Evolutionary conservation across 2,329 filamentous ascomycete genomes (phyloP).

Genomic region (Diplocarpon rosae): DNA sequence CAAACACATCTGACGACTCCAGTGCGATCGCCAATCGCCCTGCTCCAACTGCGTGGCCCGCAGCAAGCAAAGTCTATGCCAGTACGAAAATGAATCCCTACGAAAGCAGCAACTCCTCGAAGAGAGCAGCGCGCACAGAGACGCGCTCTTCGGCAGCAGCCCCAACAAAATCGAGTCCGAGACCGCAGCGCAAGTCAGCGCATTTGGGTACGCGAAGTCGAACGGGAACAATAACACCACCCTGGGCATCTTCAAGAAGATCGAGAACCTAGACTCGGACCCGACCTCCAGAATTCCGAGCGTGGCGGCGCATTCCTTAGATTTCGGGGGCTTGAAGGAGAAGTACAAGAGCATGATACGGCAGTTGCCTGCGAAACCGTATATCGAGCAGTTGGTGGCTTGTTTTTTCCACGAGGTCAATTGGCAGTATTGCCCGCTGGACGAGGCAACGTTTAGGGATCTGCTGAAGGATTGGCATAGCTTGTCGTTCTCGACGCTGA

Average conservation of each 20-base stretch:
- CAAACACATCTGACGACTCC: constrained; percentile 7
- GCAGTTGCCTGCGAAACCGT: constrained; percentile 42
- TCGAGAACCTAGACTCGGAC: constrained; percentile 35
- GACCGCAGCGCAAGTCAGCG: constrained; percentile 21
- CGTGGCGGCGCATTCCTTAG: constrained; percentile 20
- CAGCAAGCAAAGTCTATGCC: constrained; percentile 44
- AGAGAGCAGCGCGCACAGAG: constrained; percentile 12
- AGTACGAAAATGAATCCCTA: constrained; percentile 38
- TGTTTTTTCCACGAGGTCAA: constrained; percentile 49
- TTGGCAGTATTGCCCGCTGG: constrained; percentile 46
- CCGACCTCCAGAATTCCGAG: constrained; percentile 15
- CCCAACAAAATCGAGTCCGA: constrained; percentile 19
- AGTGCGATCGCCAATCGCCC: constrained; percentile 49
- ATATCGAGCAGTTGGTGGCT: constrained; percentile 42
- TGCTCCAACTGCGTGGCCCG: constrained; percentile 49
- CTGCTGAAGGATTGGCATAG: constrained; percentile 45
- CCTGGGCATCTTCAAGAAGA: constrained; percentile 42
- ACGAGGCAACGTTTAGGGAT: constrained; percentile 39
- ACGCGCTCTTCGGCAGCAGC: constrained; percentile 12
- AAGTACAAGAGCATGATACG: constrained; percentile 48
- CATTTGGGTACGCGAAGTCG: constrained; percentile 43
- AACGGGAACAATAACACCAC: constrained; percentile 39
- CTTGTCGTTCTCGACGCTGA: constrained; percentile 40
- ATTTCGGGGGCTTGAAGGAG: constrained; percentile 36
- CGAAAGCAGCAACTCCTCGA: constrained; percentile 24